phyloP scores from a whole-genome alignment of 2,329 filamentous ascomycete species.

The Colletotrichum paranaense region DNA sequence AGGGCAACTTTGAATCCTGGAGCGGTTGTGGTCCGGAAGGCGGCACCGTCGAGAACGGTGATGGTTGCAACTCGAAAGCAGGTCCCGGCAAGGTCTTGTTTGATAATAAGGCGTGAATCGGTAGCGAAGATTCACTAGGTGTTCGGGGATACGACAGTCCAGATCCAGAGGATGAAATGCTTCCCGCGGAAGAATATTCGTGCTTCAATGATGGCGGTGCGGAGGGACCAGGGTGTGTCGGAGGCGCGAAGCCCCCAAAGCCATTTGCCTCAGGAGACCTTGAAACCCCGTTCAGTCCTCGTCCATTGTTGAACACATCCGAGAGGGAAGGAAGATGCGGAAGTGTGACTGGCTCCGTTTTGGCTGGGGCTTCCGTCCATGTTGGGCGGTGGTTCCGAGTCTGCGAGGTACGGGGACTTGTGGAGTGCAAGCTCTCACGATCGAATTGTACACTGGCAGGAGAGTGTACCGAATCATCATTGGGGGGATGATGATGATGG shows the following conservation, averaged over 20 bases:
- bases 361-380: constrained; percentile 23
- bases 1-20: constrained; percentile 32
- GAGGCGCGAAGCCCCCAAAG: constrained; percentile 5
- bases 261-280: constrained; percentile 30
- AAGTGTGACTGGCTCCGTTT: constrained; percentile 39
- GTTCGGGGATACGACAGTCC: constrained; percentile 50
- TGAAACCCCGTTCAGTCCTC: constrained; percentile 35
- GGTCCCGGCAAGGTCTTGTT: constrained; percentile 46
- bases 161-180: constrained; percentile 53
- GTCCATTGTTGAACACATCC: constrained; percentile 57
- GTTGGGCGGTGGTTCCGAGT: constrained; percentile 29
- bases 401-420: constrained; percentile 24
- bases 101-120: constrained; percentile 65
- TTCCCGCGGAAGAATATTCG: constrained; percentile 58
- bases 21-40: constrained; percentile 30
- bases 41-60: constrained; percentile 23
- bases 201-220: constrained; percentile 54
- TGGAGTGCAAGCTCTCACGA: constrained; percentile 32
- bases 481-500: constrained; percentile 49
- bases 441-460: constrained; percentile 54
- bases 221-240: constrained; percentile 15
- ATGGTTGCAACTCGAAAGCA: constrained; percentile 35
- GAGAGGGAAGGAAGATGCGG: constrained; percentile 58
- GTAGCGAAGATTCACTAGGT: constrained; percentile 61
- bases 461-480: constrained; percentile 58